A percentile compares a stretch with the other conserved stretches of the same genome.
Conservation (phyloP, 441 rosid genomes). For the Eutrema salsugineum region DNA sequence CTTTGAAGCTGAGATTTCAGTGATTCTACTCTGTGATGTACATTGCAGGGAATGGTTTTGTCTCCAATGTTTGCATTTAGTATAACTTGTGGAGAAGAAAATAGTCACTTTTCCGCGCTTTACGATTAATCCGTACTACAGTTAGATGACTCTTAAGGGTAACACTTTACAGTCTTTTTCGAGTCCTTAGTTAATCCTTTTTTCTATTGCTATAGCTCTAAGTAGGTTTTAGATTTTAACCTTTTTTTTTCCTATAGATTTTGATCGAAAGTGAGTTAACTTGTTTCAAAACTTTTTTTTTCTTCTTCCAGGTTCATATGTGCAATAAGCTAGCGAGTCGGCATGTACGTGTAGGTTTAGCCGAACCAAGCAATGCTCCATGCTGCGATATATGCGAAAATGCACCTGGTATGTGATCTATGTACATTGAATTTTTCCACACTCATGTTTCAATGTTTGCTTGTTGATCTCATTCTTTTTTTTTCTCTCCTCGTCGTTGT, state of each 20-base stretch:
- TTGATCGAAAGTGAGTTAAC: neutral
- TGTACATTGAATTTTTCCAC: neutral
- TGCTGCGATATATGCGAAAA: constrained; percentile 91
- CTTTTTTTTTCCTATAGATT: neutral
- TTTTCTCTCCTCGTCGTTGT: neutral
- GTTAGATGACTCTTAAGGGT: constrained; percentile 25
- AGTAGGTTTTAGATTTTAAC: neutral
- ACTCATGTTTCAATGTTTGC: neutral
- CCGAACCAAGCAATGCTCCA: constrained; percentile 72
- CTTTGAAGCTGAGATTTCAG: neutral
- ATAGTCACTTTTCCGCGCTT: neutral
- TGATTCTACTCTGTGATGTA: constrained; percentile 22
- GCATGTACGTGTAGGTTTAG: constrained; percentile 82
- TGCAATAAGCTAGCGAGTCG: constrained; percentile 92
- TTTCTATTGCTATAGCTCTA: neutral
- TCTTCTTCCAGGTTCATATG: constrained; percentile 63
- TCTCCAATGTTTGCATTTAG: constrained; percentile 23
- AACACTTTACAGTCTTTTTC: constrained; percentile 24
- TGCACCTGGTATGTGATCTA: constrained; percentile 66
- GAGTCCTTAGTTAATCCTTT: constrained; percentile 12
- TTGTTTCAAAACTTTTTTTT: neutral
- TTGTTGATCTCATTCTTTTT: neutral
- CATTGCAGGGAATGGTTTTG: constrained; percentile 26
- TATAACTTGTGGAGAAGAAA: constrained; percentile 10
- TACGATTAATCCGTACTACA: constrained; percentile 14